Base-by-base conservation (phyloP, 305 asterid genomes). In the Plantago lanceolata region DNA sequence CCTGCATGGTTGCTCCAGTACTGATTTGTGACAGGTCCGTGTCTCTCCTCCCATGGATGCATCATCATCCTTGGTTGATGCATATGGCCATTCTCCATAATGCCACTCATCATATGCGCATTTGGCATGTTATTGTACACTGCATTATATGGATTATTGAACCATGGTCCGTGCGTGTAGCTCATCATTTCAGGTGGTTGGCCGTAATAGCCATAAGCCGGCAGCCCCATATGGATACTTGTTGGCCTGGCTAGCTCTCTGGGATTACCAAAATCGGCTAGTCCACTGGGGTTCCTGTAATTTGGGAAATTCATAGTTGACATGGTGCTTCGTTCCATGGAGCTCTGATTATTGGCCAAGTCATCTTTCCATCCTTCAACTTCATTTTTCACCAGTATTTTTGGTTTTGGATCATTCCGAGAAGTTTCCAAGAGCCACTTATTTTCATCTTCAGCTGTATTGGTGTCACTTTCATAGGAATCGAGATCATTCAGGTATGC, bases 161-260 rank as follows among this genome's bases (percentile, higher is more conserved):
- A 50, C 77, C 68, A 76, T 69, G 71, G 65, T 24, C 70, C 77
- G 40, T 72, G 71, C 76, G 65, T 40, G 65, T 67, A 60, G 62
- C 74, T 59, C 65, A 68, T 73, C 65, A 44, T 64, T 59, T 44
- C 37, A 19, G 75, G 53, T 17, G 68, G 66, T 48, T 75, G 69
- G 64, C 65, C 63, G 40, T 72, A 69, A 40, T 66, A 68, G 60
- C 66, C 75, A 11, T 66, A 54, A 65, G 60, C 57, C 19, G 82
- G 78, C 29, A 55, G 66, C 5, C 50, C 75, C 52, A 54, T 44
- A 19, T 69, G 63, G 54, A 70, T 68, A 24, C 48, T 74, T 13
- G 57, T 61, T 68, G 26, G 65, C 48, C 59, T 57, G 61, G 57
- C 66, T 37, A 62, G 64, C 20, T 65, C 69, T 12, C 45, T 40